Conservation (phyloP, 2,329 filamentous ascomycete species). For the Rhexocercosporidium sp. region DNA sequence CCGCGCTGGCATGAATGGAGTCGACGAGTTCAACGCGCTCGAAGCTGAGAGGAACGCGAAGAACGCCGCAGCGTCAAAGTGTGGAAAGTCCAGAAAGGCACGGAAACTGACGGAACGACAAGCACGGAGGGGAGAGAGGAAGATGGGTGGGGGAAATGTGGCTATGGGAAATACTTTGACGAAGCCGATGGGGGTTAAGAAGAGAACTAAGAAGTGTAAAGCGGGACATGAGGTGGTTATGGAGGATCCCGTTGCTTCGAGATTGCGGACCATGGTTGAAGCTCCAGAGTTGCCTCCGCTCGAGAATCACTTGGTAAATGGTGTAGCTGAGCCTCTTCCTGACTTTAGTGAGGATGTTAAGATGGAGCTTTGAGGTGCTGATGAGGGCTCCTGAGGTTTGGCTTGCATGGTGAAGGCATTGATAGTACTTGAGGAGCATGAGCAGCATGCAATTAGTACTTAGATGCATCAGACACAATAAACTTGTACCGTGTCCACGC, state of each 20-base stretch:
- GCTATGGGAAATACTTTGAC: background rate
- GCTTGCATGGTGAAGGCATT: background rate
- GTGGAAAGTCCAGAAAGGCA: background rate
- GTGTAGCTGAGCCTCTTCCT: background rate
- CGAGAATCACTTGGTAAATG: background rate
- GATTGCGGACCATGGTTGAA: background rate
- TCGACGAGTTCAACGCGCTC: background rate
- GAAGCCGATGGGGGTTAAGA: background rate
- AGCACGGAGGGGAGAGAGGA: background rate
- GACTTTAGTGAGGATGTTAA: background rate
- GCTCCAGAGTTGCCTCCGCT: background rate
- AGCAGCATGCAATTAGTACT: background rate
- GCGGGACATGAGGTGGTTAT: background rate
- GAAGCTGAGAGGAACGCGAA: background rate
- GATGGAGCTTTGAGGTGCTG: background rate
- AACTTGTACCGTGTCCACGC: too few species aligned
- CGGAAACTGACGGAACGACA: background rate
- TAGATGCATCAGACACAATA: too few species aligned
- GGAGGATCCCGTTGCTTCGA: background rate
- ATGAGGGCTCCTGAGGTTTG: background rate
- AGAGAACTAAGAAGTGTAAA: background rate
- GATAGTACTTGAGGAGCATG: background rate
- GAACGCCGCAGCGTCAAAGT: background rate
- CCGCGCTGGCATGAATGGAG: background rate
- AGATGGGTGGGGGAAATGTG: background rate